A percentile compares a stretch with the other conserved stretches of the same genome.
Evolutionary conservation across 495 filamentous ascomycete species (phyloP).

Genomic region (Cryomyces antarcticus): DNA sequence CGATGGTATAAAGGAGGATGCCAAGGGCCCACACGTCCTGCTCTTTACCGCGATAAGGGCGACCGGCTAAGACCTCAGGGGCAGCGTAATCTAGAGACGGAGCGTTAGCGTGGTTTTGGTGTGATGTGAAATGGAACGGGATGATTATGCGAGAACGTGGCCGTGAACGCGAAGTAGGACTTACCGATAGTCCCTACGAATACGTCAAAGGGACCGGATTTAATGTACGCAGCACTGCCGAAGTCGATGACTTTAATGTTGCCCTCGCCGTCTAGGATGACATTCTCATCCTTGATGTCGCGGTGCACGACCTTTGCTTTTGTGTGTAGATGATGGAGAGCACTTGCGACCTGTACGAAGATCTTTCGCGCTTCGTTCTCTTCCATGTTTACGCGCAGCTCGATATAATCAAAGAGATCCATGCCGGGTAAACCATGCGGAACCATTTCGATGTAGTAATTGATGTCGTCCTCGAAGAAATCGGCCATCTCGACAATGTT

Average conservation of each 20-base stretch:
- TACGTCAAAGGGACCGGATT: constrained; percentile 94
- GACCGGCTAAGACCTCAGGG: constrained; percentile 86
- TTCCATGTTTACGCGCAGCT: constrained; percentile 90
- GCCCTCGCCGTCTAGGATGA: constrained; percentile 85
- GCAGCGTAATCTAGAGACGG: constrained; percentile 69
- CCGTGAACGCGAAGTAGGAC: constrained; percentile 10
- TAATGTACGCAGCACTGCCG: constrained; percentile 93
- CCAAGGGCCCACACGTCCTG: constrained; percentile 99
- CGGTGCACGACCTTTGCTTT: constrained; percentile 86
- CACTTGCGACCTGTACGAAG: constrained; percentile 77
- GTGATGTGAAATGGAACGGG: background rate
- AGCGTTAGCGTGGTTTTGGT: constrained; percentile 3
- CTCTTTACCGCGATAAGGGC: constrained; percentile 83
- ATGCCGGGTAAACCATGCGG: constrained; percentile 92
- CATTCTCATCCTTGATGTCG: constrained; percentile 98
- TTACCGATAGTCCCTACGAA: constrained; percentile 97
- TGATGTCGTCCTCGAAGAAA: constrained; percentile 94
- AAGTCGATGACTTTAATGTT: constrained; percentile 97
- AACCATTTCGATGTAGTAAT: constrained; percentile 98
- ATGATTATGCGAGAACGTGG: background rate
- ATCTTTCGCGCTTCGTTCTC: constrained; percentile 86
- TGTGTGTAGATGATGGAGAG: constrained; percentile 78
- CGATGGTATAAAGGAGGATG: constrained; percentile 91
- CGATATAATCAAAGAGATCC: constrained; percentile 98
- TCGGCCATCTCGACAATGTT: constrained; percentile 98